Base-by-base conservation (phyloP, 768 basidiomycete species). In the Kwoniella sp. region DNA sequence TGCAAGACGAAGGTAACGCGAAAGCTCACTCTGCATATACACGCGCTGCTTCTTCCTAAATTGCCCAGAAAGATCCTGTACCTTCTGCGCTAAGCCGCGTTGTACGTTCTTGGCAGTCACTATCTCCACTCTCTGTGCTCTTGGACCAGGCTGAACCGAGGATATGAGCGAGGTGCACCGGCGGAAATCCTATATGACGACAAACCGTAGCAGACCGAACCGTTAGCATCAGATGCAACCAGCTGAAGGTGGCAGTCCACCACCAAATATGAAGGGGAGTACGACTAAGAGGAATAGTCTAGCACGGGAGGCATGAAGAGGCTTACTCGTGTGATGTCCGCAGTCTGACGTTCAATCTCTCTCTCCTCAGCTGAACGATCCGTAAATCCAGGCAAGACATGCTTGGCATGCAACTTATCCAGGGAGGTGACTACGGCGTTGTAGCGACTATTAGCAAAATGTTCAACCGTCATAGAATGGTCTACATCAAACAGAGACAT, bases 31-130 rank as follows among this genome's bases (percentile, higher is more conserved):
- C 82, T 96, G 90, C 90, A 99, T 90, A 80, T 97, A 98, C 30
- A 95, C 90, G 64, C 92, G 88, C 81, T 99, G 96, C 83, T 95
- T 98, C 84, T 96, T 97, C 67, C 96, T 86, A 78, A 99, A 97
- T 13, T 87, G 83, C 22, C 88, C 89, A 72, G 92, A 94, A 56
- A 93, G 84, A 71, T 92, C 91, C 82, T 98, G 96, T 13, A 97
- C 87, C 79, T 92, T 92, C 37, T 90, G 92, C n/a, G 96, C 96
- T 57, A 99, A 86, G 22, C 88, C 93, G 46, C 92, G 87, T 80
- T 98, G 96, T 22, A 97, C 91, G 78, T 99, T 98, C 82, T 90
- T 90, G 33, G 91, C 89, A 1, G 92, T 86, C 44, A 87, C 83
- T 9, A 83, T 81, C 70, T 88, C 85, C 10, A 80, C 74, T 33